phyloP scores from a whole-genome alignment of 306 rosid species.

The Vachellia pachyceras region DNA sequence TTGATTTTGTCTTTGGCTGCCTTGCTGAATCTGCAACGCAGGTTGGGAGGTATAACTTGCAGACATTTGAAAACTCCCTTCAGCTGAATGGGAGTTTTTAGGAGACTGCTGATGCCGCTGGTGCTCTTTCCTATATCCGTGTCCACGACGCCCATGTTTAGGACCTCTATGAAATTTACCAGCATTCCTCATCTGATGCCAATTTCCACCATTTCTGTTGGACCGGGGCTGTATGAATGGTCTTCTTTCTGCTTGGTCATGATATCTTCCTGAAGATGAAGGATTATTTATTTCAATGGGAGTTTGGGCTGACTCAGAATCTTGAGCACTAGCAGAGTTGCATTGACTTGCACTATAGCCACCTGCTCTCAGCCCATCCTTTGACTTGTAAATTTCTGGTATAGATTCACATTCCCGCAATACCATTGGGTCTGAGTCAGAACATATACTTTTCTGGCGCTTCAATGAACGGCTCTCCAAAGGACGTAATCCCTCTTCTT shows the following conservation, averaged over 20 bases:
- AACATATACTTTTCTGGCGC: constrained; percentile 40
- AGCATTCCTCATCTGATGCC: constrained; percentile 50
- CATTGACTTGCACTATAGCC: constrained; percentile 44
- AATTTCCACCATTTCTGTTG: constrained; percentile 49
- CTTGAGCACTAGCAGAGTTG: constrained; percentile 49
- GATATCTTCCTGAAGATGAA: constrained; percentile 48
- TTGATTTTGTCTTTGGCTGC: constrained; percentile 59
- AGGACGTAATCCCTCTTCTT: constrained; percentile 54
- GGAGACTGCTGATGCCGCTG: constrained; percentile 52
- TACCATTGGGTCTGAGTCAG: constrained; percentile 39
- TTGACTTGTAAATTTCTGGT: constrained; percentile 50
- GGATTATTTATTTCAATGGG: constrained; percentile 48
- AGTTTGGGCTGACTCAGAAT: constrained; percentile 49
- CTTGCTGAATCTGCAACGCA: constrained; percentile 54
- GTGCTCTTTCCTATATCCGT: constrained; percentile 53
- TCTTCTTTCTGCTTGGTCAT: constrained; percentile 41
- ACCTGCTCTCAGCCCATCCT: constrained; percentile 40
- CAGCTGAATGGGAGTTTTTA: constrained; percentile 47
- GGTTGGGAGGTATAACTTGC: constrained; percentile 50
- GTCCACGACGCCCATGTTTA: constrained; percentile 49
- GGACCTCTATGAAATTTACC: constrained; percentile 57
- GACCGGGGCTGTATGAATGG: constrained; percentile 44
- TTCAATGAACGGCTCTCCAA: constrained; percentile 47
- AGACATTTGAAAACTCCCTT: constrained; percentile 51
- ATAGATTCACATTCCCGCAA: constrained; percentile 43